Base-by-base conservation (phyloP, 1,139 yeast genomes). In the Pichia sp. region DNA sequence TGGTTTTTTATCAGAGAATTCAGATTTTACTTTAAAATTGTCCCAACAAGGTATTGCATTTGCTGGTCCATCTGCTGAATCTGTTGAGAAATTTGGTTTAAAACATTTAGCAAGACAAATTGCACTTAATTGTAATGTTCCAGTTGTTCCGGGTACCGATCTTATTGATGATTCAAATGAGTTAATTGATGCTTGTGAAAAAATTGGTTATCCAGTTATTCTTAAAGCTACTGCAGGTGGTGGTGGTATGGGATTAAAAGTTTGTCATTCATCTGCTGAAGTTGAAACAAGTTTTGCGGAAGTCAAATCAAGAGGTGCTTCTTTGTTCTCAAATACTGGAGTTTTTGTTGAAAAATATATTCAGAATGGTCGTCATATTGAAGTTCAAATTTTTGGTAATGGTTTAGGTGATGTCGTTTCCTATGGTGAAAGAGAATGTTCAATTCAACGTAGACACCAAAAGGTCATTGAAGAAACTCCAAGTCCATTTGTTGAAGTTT, bases 181-280 rank as follows among this genome's bases (percentile, higher is more conserved):
- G 43, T 65, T 75, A 38, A 58, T 67, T 7, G 53, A 56, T 10
- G 66, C 67, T 44, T 77, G 79, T 14, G 56, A 62, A 5, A 60
- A 62, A 44, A 75, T 76, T 50, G 76, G 75, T 0, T 76, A 70
- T 56, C 80, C 80, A 0, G 73, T 76, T 2, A 71, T 76, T 58
- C 64, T 76, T 56, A 76, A 76, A 60, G 77, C 80, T 29, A 73
- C 76, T n/a, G 73, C 76, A 8, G 80, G 80, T 42, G 80, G 80
- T 30, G 80, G 80, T 41, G 80, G 80, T 29, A 76, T 75, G 71
- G 79, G 80, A 7, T 66, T 76, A 63, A 72, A 75, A 55, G 73
- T 74, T 38, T 75, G 73, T 43, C 57, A 66, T 43, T 49, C 61
- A 45, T 68, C 67, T 10, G 60, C 53, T 1, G 77, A 75, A 47